Conservation (phyloP, 2,329 filamentous ascomycete genomes). For the Colletotrichum salicis region DNA sequence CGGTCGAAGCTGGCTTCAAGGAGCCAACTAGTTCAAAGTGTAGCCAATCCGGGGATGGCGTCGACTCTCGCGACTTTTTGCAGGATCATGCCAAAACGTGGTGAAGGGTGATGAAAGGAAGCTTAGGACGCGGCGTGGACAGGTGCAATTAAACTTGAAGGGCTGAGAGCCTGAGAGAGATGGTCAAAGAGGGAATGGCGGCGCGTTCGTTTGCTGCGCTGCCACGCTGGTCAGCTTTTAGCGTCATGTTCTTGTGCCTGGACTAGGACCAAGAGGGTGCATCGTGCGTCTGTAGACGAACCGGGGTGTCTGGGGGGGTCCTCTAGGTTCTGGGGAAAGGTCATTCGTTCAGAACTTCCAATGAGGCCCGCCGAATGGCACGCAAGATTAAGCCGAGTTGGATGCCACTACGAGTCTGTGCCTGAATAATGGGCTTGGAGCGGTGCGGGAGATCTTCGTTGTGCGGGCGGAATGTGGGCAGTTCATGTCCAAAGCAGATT, state of each 20-base stretch:
- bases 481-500: not conserved
- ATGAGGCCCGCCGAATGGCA: not conserved
- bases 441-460: not conserved
- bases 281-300: not conserved
- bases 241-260: constrained; percentile 5
- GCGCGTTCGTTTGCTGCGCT: not conserved
- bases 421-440: not conserved
- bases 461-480: not conserved
- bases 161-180: too few relatives aligned
- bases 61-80: not conserved
- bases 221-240: constrained; percentile 2
- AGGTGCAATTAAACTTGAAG: not conserved
- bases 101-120: not conserved
- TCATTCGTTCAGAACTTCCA: not conserved
- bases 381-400: not conserved
- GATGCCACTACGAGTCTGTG: not conserved
- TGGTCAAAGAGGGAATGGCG: not conserved
- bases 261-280: not conserved
- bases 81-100: not conserved
- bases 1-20: not conserved
- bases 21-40: not conserved
- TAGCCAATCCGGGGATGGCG: not conserved
- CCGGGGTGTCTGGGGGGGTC: not conserved
- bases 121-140: not conserved
- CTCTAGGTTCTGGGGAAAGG: not conserved